Base-by-base conservation (phyloP, 2,329 filamentous ascomycete species). In the Phialemoniopsis sp. region DNA sequence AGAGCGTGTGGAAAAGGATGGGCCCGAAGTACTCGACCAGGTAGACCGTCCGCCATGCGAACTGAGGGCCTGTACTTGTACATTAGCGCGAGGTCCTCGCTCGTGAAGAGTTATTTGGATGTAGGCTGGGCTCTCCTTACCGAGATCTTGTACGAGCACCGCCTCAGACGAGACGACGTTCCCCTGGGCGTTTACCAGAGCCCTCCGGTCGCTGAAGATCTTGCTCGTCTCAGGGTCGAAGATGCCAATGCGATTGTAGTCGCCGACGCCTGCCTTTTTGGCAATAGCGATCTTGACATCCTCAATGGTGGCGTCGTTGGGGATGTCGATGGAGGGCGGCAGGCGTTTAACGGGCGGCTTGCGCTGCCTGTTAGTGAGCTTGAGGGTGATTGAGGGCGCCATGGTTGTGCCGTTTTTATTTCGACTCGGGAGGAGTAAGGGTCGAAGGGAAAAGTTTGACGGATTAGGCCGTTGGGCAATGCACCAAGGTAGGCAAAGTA, bases 1-100 rank as follows among this genome's bases (percentile, higher is more conserved):
- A 72, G 52, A 87, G 70, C 33, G 80, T 78, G 68, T 96, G 90
- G 67, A 97, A 86, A 55, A 96, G 66, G 54, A 97, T 77, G 6
- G 93, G 93, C 4, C 93, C 93, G 49, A 93, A 67, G 64, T 98
- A 98, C 67, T 98, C 93, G 69, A 96, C 82, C 46, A 96, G 69
- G 72, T 91, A 98, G 62, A 97, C 91, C 44, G 88, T 93, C 48
- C 82, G 83, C 93, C 93, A 98, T 46, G 80, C 81, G 40, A 96
- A 85, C 64, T 98, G 93, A 36, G 83, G 79, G 13, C 93, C 89
- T 95, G 43, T 29, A 32, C 14, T 10, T 8, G 17, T 36, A 12
- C 29, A 45, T 62, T 46, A 59, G 49, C 8, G 16, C 35, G 32
- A 37, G 12, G 39, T 30, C 15, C 4, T 29, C 14, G 13, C 34